These are phyloP conservation scores for Curvularia lunata DNA, from an alignment of 2,329 filamentous ascomycete genomes.

Conservation along the genomic window DNA sequence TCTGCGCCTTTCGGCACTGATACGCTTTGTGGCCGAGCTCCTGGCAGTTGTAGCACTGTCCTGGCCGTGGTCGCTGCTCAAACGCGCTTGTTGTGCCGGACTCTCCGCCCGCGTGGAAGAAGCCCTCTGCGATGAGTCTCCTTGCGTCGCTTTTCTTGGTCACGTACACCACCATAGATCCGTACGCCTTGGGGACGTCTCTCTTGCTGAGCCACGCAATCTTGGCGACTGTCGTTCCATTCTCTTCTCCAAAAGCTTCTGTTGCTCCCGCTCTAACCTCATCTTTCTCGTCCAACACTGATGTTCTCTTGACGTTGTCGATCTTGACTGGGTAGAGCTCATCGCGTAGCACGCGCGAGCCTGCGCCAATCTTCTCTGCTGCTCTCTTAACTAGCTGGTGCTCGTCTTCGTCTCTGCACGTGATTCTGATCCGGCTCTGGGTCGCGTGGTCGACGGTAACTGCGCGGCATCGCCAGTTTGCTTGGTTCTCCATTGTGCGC, in stretches of 20 bases:
- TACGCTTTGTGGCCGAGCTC: constrained; percentile 15
- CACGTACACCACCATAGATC: too few relatives aligned
- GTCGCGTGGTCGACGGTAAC: constrained; percentile 17
- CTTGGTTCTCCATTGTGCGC: constrained; percentile 9
- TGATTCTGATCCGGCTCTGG: constrained; percentile 14
- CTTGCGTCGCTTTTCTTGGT: constrained; percentile 15
- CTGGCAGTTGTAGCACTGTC: constrained; percentile 17
- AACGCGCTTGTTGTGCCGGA: constrained; percentile 14
- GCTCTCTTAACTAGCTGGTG: constrained; percentile 7
- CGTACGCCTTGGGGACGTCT: too few relatives aligned
- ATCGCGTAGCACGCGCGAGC: constrained; percentile 14
- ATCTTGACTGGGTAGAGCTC: constrained; percentile 12
- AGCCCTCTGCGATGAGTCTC: constrained; percentile 12
- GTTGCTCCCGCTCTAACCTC: too few relatives aligned
- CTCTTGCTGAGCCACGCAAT: too few relatives aligned
- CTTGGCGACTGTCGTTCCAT: too few relatives aligned
- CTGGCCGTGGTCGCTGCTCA: constrained; percentile 10
- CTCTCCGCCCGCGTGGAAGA: constrained; percentile 16
- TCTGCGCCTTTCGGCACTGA: constrained; percentile 14
- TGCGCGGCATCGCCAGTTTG: constrained; percentile 16
- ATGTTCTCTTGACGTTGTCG: constrained; percentile 14
- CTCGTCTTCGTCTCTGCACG: constrained; percentile 13
- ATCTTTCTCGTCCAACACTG: constrained; percentile 7
- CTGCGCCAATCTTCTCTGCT: constrained; percentile 15
- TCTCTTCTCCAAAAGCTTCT: too few relatives aligned